These are phyloP conservation scores for Iris macrosiphon DNA, from an alignment of 106 monocot genomes.

Conservation along the genomic window DNA sequence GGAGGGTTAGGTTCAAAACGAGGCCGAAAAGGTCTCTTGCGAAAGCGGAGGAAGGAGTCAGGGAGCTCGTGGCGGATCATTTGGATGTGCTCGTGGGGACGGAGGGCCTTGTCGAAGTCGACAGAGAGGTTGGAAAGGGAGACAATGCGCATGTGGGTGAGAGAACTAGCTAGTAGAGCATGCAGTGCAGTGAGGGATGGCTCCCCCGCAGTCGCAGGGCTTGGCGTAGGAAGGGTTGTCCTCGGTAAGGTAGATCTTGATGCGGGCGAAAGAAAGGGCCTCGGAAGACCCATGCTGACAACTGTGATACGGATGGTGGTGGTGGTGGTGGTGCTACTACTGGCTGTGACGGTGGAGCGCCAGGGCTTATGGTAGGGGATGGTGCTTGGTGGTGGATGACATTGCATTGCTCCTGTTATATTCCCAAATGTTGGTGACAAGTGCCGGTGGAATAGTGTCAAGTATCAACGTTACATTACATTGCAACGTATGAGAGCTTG, in stretches of 20 bases:
- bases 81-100: constrained; percentile 56
- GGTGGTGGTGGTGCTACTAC: constrained; percentile 7
- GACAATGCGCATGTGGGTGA: constrained; percentile 73
- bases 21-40: constrained; percentile 45
- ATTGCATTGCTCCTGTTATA: no score
- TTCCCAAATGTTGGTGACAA: no score
- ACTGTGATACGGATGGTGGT: constrained; percentile 76
- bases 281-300: constrained; percentile 75
- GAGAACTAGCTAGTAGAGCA: constrained; percentile 81
- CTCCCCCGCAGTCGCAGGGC: constrained; percentile 93
- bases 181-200: constrained; percentile 89
- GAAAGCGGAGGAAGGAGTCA: constrained; percentile 74
- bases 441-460: no score
- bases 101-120: constrained; percentile 63
- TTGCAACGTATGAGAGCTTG: no score
- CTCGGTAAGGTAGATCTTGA: constrained; percentile 64
- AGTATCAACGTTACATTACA: no score
- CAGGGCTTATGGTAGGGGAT: background rate
- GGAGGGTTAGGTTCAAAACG: constrained; percentile 40
- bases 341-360: background rate
- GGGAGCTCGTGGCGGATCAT: constrained; percentile 92
- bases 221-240: constrained; percentile 67
- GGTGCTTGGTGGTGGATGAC: background rate
- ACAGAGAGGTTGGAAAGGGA: constrained; percentile 73
- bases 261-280: constrained; percentile 49